phyloP scores from a whole-genome alignment of 306 rosid species.

The Cucumis hystrix region DNA sequence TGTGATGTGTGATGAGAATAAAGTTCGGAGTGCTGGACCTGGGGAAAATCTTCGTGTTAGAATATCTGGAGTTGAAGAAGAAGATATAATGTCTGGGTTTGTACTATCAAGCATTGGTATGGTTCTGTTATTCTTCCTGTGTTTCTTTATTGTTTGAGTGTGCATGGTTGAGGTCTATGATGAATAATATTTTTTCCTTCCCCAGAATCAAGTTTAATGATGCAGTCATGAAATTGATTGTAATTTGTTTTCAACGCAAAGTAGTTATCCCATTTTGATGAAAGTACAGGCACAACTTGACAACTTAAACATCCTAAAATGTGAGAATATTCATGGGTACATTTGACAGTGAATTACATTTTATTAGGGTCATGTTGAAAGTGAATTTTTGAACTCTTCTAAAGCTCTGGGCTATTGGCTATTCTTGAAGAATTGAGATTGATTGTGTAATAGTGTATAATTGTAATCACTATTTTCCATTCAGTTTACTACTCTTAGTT shows the following conservation, averaged over 20 bases:
- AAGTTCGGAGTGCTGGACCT: slow-evolving; percentile 81
- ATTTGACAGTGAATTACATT: background rate
- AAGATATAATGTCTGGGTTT: slow-evolving; percentile 66
- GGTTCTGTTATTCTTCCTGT: background rate
- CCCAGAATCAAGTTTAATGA: background rate
- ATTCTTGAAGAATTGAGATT: background rate
- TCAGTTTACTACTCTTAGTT: background rate
- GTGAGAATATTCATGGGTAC: background rate
- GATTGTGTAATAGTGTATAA: background rate
- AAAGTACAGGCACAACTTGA: background rate
- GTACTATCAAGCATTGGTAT: slow-evolving; percentile 75
- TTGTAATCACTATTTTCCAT: background rate
- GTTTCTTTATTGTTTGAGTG: background rate
- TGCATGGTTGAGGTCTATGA: background rate
- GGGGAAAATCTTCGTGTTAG: slow-evolving; percentile 92
- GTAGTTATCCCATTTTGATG: background rate
- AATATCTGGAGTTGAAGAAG: slow-evolving; percentile 78
- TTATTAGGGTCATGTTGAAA: background rate
- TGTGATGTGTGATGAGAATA: slow-evolving; percentile 52
- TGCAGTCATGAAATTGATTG: background rate
- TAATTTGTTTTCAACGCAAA: background rate
- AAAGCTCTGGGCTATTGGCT: background rate
- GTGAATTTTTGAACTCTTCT: background rate
- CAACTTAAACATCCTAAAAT: background rate
- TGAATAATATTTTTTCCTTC: background rate